A percentile compares a stretch with the other conserved stretches of the same genome.
Conservation (phyloP, 768 basidiomycete genomes). For the Amanita muscaria region DNA sequence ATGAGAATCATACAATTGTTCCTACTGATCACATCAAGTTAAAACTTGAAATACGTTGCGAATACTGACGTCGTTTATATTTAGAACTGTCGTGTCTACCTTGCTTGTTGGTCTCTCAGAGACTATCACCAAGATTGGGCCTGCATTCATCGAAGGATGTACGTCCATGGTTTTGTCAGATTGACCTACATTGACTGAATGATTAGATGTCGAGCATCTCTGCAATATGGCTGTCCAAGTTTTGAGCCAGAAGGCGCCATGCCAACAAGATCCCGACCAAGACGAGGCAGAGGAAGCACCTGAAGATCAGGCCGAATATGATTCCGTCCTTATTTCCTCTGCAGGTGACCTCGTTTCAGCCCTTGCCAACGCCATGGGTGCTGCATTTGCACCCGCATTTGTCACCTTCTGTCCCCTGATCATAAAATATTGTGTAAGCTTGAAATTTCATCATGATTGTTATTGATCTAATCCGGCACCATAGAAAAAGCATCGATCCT, state of each 20-base stretch:
- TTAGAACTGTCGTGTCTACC: constrained; percentile 80
- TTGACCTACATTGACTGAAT: constrained; percentile 7
- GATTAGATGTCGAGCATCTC: constrained; percentile 62
- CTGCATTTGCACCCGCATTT: constrained; percentile 79
- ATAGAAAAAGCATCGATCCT: constrained; percentile 78
- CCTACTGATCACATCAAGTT: constrained; percentile 6
- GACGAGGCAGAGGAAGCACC: constrained; percentile 81
- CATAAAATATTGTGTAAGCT: constrained; percentile 82
- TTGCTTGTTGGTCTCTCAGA: constrained; percentile 87
- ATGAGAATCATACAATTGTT: constrained; percentile 39
- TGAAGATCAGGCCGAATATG: constrained; percentile 91
- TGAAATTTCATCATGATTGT: neutral
- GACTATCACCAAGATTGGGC: constrained; percentile 87
- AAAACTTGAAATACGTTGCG: too few species aligned
- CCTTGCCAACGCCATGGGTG: constrained; percentile 76
- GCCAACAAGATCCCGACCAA: constrained; percentile 93
- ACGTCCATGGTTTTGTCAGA: constrained; percentile 21
- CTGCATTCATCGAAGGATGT: constrained; percentile 76
- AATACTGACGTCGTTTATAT: too few species aligned
- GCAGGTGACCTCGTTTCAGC: constrained; percentile 92
- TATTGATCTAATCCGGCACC: neutral
- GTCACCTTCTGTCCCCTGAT: constrained; percentile 83
- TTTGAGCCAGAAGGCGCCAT: constrained; percentile 89
- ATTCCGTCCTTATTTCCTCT: constrained; percentile 88
- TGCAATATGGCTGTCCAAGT: constrained; percentile 78